These are phyloP conservation scores for Colletotrichum karsti DNA, from an alignment of 2,329 filamentous ascomycete genomes.

Conservation along the genomic window DNA sequence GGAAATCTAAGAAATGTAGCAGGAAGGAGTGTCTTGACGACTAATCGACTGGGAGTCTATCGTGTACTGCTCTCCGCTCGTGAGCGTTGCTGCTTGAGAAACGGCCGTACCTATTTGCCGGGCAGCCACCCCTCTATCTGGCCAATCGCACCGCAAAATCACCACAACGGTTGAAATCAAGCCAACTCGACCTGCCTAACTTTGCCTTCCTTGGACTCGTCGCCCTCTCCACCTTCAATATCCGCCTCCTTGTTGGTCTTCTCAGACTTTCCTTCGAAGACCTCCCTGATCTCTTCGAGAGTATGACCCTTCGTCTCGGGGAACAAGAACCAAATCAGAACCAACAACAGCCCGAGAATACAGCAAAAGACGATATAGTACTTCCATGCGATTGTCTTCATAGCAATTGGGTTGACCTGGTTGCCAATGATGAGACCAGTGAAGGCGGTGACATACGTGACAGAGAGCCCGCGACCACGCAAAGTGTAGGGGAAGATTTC, in stretches of 20 bases:
- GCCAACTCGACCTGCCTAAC: constrained; percentile 6
- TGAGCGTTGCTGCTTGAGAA: no score
- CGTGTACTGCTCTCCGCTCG: no score
- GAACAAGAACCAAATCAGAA: constrained; percentile 35
- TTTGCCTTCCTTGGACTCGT: not conserved
- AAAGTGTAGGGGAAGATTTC: constrained; percentile 32
- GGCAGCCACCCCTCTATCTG: no score
- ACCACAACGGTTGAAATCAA: not conserved
- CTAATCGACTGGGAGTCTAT: no score
- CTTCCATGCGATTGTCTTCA: constrained; percentile 38
- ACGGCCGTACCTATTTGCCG: no score
- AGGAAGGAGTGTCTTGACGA: no score
- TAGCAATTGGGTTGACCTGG: constrained; percentile 51
- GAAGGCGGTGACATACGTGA: constrained; percentile 26
- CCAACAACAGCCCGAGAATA: constrained; percentile 23
- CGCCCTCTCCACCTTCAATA: not conserved
- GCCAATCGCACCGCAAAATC: no score
- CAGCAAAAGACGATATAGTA: constrained; percentile 33
- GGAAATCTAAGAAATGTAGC: not conserved
- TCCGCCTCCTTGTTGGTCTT: not conserved
- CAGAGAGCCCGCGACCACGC: constrained; percentile 27
- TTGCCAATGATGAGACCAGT: constrained; percentile 43
- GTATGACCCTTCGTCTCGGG: constrained; percentile 38
- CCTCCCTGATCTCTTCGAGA: constrained; percentile 30
- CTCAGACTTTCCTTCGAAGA: constrained; percentile 24